These are phyloP conservation scores for Podaxis mareebaensis DNA, from an alignment of 768 basidiomycete species.

Conservation along the genomic window DNA sequence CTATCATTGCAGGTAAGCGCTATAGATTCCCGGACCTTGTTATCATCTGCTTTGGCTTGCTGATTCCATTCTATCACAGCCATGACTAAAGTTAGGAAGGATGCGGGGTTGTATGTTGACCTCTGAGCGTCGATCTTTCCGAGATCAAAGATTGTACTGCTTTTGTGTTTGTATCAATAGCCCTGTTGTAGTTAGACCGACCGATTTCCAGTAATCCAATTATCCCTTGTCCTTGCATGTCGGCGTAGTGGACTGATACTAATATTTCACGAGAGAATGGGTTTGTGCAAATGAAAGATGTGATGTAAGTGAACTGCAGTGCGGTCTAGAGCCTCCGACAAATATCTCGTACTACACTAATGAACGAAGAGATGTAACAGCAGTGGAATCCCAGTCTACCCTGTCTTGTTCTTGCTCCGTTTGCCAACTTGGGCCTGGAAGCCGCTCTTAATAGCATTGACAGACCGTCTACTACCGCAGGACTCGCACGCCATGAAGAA, in stretches of 20 bases:
- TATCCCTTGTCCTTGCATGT: neutral
- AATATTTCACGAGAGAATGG: neutral
- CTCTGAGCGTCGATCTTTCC: conserved; percentile 35
- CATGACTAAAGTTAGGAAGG: conserved; percentile 86
- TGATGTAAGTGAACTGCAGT: neutral
- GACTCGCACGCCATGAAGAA: conserved; percentile 97
- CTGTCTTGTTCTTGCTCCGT: conserved; percentile 80
- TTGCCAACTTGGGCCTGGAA: conserved; percentile 96
- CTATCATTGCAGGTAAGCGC: conserved; percentile 77
- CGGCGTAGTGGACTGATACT: neutral
- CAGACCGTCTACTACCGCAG: conserved; percentile 87
- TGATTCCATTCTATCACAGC: conserved; percentile 42
- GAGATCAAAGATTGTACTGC: neutral
- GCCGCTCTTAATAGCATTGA: conserved; percentile 97
- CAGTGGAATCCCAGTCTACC: conserved; percentile 31
- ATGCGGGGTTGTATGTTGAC: conserved; percentile 55
- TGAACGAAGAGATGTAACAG: neutral
- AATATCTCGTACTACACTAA: neutral
- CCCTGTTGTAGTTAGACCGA: neutral
- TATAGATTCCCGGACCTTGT: neutral
- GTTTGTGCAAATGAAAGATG: neutral
- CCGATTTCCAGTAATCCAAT: neutral
- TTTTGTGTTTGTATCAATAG: conserved; percentile 12
- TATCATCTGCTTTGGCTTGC: neutral
- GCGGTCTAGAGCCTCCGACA: neutral